Evolutionary conservation across 345 rosid genomes (phyloP), one percentile per base, ranked within the genome.

Genomic region (Populus tremula): DNA sequence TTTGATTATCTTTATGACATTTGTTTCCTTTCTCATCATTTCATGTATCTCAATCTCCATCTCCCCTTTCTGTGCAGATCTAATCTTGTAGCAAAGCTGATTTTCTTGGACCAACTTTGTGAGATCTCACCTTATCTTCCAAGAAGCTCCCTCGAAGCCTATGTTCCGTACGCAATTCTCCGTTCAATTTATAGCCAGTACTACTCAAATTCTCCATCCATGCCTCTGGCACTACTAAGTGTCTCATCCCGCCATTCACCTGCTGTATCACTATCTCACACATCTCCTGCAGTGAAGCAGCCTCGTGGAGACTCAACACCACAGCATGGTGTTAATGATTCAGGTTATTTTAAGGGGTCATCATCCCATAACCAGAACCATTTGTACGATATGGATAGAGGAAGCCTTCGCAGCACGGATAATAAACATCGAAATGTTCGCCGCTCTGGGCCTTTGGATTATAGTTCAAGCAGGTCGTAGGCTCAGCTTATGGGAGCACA

Each of bases 41-140:
- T 54, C 27, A 20, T n/a, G 25, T 2, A 17, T 50, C n/a, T 54
- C 25, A 8, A 54, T 54, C 1, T 21, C 62, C 62, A 7, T 20
- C 25, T 54, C 27, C 2, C 50, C 65, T 8, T 69, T 71, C 16
- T 85, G 10, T 49, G 78, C 92, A 94, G 98, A 81, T 90, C 97
- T 88, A 97, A 91, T 85, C 93, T 94, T 12, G 94, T 94, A 33
- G 95, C 97, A 17, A 94, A 94, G 89, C 90, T 96, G 63, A 91
- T 94, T 63, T 96, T 96, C 92, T 84, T 96, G 38, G 99, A 96
- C 85, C 98, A 94, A 88, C 89, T 96, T 38, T 96, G 92, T 67
- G 98, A 96, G 89, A 88, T 88, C 73, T 96, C 99, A 17, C 93
- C 93, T 3, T 90, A 87, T 88, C 98, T 96, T 67, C 94, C 99